Evolutionary conservation across 2,329 filamentous ascomycete species (phyloP).

Genomic region (Phyllosticta capitalensis): DNA sequence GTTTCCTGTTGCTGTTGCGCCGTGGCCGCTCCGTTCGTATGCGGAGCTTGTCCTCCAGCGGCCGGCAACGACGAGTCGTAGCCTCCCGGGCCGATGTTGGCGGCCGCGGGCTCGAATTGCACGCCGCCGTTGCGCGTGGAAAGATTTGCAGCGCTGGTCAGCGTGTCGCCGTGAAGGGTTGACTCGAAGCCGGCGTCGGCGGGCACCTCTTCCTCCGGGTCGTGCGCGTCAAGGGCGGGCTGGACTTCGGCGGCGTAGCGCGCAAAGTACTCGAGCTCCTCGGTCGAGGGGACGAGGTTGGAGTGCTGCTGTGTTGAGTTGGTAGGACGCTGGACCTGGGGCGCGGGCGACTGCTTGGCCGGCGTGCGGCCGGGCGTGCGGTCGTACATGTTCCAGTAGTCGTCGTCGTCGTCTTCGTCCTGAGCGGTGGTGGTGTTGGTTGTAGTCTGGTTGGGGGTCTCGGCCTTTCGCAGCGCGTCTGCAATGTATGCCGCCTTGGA

Average conservation of each 20-base stretch:
- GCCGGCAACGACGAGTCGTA: constrained; percentile 25
- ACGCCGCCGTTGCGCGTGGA: constrained; percentile 20
- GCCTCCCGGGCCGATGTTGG: constrained; percentile 21
- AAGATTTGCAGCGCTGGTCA: constrained; percentile 21
- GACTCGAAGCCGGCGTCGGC: constrained; percentile 36
- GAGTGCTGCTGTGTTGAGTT: background rate
- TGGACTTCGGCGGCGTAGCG: constrained; percentile 67
- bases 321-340: constrained; percentile 26
- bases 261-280: constrained; percentile 65
- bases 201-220: constrained; percentile 59
- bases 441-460: constrained; percentile 1
- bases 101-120: constrained; percentile 35
- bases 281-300: constrained; percentile 21
- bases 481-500: constrained; percentile 13
- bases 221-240: constrained; percentile 70
- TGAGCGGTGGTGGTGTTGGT: background rate
- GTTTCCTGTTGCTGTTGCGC: background rate
- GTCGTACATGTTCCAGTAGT: constrained; percentile 74
- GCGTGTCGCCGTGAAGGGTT: constrained; percentile 44
- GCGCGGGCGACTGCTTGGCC: constrained; percentile 55
- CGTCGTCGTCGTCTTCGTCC: constrained; percentile 55
- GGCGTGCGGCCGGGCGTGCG: constrained; percentile 58
- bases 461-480: constrained; percentile 2
- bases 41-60: background rate
- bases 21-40: background rate